A percentile compares a stretch with the other conserved stretches of the same genome.
phyloP scores from a whole-genome alignment of 2,329 filamentous ascomycete genomes.

The Endocalyx cinctus region DNA sequence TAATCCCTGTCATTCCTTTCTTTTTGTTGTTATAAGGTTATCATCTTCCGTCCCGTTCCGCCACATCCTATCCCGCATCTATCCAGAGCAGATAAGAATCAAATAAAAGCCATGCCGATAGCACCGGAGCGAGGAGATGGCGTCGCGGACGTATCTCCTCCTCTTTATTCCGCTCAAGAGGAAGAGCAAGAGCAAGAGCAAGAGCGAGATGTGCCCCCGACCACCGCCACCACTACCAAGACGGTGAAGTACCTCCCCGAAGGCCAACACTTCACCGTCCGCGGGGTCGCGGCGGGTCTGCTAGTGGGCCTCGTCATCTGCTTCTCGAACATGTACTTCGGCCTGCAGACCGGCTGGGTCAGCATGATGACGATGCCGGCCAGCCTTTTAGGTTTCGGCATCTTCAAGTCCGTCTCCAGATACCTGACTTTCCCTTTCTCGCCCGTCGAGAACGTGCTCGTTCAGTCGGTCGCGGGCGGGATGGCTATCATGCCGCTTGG shows the following conservation, averaged over 20 bases:
- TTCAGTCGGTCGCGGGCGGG: conserved; percentile 91
- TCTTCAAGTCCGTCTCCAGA: conserved; percentile 75
- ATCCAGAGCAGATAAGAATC: no score
- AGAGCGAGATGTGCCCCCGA: no score
- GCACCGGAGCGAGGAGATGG: no score
- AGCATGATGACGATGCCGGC: conserved; percentile 96
- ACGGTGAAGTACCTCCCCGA: conserved; percentile 27
- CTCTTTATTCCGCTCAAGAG: no score
- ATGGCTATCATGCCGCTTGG: conserved; percentile 97
- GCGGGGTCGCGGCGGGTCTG: conserved; percentile 75
- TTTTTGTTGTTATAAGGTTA: no score
- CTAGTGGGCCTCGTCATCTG: conserved; percentile 85
- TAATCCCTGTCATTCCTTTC: no score
- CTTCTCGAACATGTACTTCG: conserved; percentile 98
- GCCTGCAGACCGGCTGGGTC: conserved; percentile 74
- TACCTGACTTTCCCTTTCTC: conserved; percentile 78
- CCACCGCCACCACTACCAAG: no score
- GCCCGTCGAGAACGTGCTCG: conserved; percentile 91
- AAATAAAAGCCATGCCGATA: no score
- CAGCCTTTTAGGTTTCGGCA: conserved; percentile 87
- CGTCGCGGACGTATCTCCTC: no score
- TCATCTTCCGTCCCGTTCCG: no score
- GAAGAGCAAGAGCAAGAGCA: no score
- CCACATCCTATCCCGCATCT: no score
- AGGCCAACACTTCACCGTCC: conserved; percentile 74